Percentiles rank a stretch among this genome's conserved stretches.
These are phyloP conservation scores for Podochytrium sp. DNA, from an alignment of 192 early-diverging fungal species.

Conservation along the genomic window DNA sequence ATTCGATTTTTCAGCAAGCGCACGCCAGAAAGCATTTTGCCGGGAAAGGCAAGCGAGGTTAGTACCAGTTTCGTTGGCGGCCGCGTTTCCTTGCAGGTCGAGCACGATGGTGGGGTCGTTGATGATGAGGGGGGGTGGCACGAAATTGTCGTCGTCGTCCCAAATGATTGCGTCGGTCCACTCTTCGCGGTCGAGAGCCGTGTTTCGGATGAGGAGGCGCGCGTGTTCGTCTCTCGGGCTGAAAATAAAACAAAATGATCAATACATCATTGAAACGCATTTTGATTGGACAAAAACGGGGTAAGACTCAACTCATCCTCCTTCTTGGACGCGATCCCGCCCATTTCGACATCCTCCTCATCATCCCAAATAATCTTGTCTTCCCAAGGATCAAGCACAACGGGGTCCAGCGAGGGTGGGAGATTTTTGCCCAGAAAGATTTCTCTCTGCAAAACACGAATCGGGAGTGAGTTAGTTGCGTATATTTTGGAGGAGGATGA, in stretches of 20 bases:
- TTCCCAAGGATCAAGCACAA: slow-evolving; percentile 86
- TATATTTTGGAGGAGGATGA: too few relatives aligned
- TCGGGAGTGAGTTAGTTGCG: not conserved
- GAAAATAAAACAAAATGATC: not conserved
- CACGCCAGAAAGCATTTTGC: too few relatives aligned
- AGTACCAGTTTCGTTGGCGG: not conserved
- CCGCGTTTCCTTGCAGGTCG: slow-evolving; percentile 21
- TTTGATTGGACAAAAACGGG: not conserved
- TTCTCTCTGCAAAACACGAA: not conserved
- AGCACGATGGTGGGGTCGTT: slow-evolving; percentile 79
- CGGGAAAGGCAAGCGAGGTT: too few relatives aligned
- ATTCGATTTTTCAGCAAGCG: too few relatives aligned
- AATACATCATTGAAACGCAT: not conserved
- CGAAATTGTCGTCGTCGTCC: slow-evolving; percentile 63
- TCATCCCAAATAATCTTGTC: slow-evolving; percentile 78
- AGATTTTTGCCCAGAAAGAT: slow-evolving; percentile 15
- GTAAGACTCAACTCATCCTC: not conserved
- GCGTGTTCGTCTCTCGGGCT: slow-evolving; percentile 2
- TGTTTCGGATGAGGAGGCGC: slow-evolving; percentile 46
- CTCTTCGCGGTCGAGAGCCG: slow-evolving; percentile 63
- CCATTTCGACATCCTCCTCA: slow-evolving; percentile 27
- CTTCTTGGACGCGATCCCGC: not conserved
- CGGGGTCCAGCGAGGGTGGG: slow-evolving; percentile 49
- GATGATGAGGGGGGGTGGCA: slow-evolving; percentile 48
- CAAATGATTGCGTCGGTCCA: slow-evolving; percentile 84